Conservation (phyloP, 306 rosid species). For the Bauhinia variegata region DNA sequence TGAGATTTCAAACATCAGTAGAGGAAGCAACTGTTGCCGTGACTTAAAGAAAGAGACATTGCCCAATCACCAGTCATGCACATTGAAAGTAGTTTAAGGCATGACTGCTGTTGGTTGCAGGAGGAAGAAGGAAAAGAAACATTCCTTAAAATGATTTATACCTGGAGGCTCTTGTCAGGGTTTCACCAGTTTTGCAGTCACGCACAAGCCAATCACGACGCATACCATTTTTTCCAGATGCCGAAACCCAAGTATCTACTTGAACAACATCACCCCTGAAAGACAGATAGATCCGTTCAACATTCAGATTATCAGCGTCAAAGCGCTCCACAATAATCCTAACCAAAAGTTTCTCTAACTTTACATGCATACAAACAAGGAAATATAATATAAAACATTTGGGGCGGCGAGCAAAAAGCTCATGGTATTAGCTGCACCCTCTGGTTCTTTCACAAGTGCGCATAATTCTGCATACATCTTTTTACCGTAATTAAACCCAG, state of each 20-base stretch:
- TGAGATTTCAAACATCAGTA: conserved; percentile 14
- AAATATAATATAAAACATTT: conserved; percentile 16
- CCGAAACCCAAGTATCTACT: conserved; percentile 93
- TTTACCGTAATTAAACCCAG: conserved; percentile 11
- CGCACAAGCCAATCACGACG: conserved; percentile 96
- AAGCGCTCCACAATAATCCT: conserved; percentile 14
- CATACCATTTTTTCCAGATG: conserved; percentile 95
- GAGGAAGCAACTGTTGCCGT: background rate
- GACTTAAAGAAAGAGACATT: background rate
- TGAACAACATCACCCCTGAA: conserved; percentile 97
- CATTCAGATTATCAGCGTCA: conserved; percentile 32
- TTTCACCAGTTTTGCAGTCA: conserved; percentile 77
- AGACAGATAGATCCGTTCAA: conserved; percentile 30
- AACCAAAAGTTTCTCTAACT: conserved; percentile 26
- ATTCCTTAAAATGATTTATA: conserved; percentile 35
- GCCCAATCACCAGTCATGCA: conserved; percentile 7
- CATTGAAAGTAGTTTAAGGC: conserved; percentile 25
- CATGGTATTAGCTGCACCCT: conserved; percentile 17
- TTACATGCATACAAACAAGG: conserved; percentile 11
- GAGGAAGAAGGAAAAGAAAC: conserved; percentile 12
- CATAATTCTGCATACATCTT: conserved; percentile 14
- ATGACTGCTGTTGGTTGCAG: conserved; percentile 17
- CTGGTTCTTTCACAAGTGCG: background rate
- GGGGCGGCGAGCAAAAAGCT: conserved; percentile 1
- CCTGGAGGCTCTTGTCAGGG: conserved; percentile 92